These are phyloP conservation scores for Spergularia azorica DNA, from an alignment of 179 eudicot species.

Conservation along the genomic window DNA sequence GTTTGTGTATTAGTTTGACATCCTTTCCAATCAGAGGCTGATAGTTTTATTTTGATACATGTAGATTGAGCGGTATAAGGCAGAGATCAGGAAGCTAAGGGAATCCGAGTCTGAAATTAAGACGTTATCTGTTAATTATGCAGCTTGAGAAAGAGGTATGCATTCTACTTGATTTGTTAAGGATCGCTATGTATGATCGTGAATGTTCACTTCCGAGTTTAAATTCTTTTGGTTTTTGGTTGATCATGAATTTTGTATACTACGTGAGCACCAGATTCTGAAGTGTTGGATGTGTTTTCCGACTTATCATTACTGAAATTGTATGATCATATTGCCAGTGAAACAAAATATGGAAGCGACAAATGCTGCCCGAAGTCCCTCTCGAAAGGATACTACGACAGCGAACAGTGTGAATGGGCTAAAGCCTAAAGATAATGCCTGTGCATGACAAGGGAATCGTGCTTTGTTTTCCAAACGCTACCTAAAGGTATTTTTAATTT, in stretches of 20 bases:
- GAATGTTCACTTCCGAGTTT: too few relatives aligned
- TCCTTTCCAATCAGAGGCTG: neutral
- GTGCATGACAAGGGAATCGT: too few relatives aligned
- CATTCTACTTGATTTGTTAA: neutral
- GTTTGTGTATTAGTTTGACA: neutral
- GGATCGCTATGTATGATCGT: neutral
- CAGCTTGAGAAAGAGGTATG: slow-evolving; percentile 92
- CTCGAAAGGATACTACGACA: slow-evolving; percentile 49
- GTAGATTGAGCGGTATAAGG: slow-evolving; percentile 76
- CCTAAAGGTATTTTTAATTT: too few relatives aligned
- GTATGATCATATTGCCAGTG: slow-evolving; percentile 72
- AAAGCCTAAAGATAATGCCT: slow-evolving; percentile 61
- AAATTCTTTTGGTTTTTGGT: neutral
- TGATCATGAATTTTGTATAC: neutral
- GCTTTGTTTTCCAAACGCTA: too few relatives aligned
- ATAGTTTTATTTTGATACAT: neutral
- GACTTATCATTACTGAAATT: slow-evolving; percentile 17
- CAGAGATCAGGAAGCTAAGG: slow-evolving; percentile 81
- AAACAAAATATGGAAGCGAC: slow-evolving; percentile 58
- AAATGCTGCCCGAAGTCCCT: slow-evolving; percentile 46
- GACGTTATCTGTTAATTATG: slow-evolving; percentile 92
- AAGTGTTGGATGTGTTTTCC: too few relatives aligned
- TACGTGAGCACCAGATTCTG: too few relatives aligned
- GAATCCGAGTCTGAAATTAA: slow-evolving; percentile 89
- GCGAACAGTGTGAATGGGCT: slow-evolving; percentile 40